These are phyloP conservation scores for Fistulina hepatica DNA, from an alignment of 1,284 basidiomycete species.

Conservation along the genomic window DNA sequence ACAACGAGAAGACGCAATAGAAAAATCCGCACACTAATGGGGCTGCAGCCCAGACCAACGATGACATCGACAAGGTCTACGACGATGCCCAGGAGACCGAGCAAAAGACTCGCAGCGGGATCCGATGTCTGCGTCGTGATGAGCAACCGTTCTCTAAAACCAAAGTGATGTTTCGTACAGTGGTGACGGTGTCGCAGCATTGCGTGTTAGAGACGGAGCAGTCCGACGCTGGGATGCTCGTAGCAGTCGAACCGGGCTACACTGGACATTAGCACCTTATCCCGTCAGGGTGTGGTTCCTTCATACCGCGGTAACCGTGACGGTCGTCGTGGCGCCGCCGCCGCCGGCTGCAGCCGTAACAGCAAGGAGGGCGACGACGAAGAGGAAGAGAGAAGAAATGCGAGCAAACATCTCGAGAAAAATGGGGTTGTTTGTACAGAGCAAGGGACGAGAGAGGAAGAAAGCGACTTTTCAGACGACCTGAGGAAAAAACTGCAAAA, in stretches of 20 bases:
- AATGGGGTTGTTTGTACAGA: too few relatives aligned
- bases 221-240: neutral
- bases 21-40: neutral
- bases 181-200: neutral
- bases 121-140: neutral
- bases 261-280: neutral
- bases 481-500: too few relatives aligned
- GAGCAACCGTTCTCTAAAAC: too few relatives aligned
- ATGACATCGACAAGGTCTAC: neutral
- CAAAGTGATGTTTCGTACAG: neutral
- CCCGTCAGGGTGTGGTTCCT: neutral
- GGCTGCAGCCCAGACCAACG: neutral
- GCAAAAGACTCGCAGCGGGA: neutral
- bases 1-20: too few relatives aligned
- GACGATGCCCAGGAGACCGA: conserved; percentile 4
- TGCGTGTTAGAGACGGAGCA: neutral
- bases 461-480: too few relatives aligned
- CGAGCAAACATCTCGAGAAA: neutral
- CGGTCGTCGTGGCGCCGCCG: neutral
- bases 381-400: neutral
- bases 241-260: conserved; percentile 1
- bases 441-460: too few relatives aligned
- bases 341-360: neutral
- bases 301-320: neutral
- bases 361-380: neutral